Evolutionary conservation across 2,329 filamentous ascomycete species (phyloP).

Genomic region (Diaporthe citriasiana): DNA sequence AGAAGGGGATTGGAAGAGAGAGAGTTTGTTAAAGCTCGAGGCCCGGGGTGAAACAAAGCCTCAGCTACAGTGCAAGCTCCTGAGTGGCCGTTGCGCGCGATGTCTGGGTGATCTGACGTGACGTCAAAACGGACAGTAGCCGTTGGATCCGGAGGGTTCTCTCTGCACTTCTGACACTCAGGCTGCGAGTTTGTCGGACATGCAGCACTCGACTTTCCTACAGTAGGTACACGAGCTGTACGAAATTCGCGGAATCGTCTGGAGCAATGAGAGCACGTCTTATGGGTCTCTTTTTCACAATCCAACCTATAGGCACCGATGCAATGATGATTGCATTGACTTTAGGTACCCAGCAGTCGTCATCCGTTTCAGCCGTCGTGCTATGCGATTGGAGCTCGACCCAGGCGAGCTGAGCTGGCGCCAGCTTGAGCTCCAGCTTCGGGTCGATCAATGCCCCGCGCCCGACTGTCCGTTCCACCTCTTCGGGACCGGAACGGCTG

Average conservation of each 20-base stretch:
- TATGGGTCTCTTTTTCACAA: not conserved
- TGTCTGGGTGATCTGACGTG: slow-evolving; percentile 35
- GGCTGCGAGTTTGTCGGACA: not conserved
- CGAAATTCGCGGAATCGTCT: not conserved
- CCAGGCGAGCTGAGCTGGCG: slow-evolving; percentile 19
- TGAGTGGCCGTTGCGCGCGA: slow-evolving; percentile 2
- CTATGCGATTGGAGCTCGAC: slow-evolving; percentile 36
- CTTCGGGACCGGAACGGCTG: slow-evolving; percentile 17
- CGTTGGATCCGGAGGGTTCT: slow-evolving; percentile 14
- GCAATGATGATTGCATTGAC: slow-evolving; percentile 38
- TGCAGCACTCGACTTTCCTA: not conserved
- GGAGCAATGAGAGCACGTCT: not conserved
- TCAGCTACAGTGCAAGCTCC: slow-evolving; percentile 1
- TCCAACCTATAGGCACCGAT: slow-evolving; percentile 7
- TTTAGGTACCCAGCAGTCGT: slow-evolving; percentile 22
- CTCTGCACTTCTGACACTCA: not conserved
- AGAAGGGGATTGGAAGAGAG: not conserved
- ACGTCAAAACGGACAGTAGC: slow-evolving; percentile 39
- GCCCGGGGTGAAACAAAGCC: slow-evolving; percentile 14
- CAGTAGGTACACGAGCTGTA: too few species aligned
- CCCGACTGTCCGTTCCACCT: slow-evolving; percentile 19
- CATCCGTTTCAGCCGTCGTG: slow-evolving; percentile 38
- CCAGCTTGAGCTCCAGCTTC: slow-evolving; percentile 30
- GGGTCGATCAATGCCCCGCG: slow-evolving; percentile 32
- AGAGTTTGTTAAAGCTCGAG: not conserved